A percentile compares a stretch with the other conserved stretches of the same genome.
Evolutionary conservation across 768 basidiomycete genomes (phyloP).

Genomic region (Tephrocybe sp.): DNA sequence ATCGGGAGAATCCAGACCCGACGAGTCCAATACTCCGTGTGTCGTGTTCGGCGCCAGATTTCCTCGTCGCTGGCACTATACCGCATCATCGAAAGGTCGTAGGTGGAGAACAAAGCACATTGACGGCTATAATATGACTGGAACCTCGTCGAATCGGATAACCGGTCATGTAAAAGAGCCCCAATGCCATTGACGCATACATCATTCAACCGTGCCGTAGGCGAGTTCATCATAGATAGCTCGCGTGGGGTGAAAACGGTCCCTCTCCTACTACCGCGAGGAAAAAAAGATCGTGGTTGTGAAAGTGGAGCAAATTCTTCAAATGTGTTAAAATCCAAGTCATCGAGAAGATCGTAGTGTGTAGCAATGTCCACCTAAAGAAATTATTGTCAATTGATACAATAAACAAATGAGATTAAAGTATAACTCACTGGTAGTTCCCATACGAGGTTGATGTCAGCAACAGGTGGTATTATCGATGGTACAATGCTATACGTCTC

Average conservation of each 20-base stretch:
- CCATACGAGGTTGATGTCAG: too few species aligned
- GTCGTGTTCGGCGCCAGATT: slow-evolving; percentile 20
- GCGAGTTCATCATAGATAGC: not conserved
- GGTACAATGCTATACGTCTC: too few species aligned
- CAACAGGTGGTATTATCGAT: too few species aligned
- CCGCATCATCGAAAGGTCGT: slow-evolving; percentile 6
- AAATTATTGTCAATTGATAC: not conserved
- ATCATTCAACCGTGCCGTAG: slow-evolving; percentile 19
- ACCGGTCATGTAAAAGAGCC: slow-evolving; percentile 10
- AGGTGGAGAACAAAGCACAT: not conserved
- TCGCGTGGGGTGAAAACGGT: not conserved
- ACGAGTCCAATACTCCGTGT: slow-evolving; percentile 29
- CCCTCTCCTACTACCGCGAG: not conserved
- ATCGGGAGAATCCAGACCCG: slow-evolving; percentile 36
- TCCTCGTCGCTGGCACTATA: slow-evolving; percentile 15
- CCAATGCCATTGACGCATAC: slow-evolving; percentile 25
- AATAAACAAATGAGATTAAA: not conserved
- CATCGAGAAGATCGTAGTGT: slow-evolving; percentile 6
- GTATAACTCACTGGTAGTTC: not conserved
- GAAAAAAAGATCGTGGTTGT: not conserved
- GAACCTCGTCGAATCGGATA: not conserved
- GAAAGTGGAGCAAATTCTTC: not conserved
- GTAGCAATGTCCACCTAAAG: slow-evolving; percentile 15
- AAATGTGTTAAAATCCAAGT: slow-evolving; percentile 1
- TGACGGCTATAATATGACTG: not conserved